Base-by-base conservation (phyloP, 805 yeast genomes). In the Ogataea thermomethanolica region DNA sequence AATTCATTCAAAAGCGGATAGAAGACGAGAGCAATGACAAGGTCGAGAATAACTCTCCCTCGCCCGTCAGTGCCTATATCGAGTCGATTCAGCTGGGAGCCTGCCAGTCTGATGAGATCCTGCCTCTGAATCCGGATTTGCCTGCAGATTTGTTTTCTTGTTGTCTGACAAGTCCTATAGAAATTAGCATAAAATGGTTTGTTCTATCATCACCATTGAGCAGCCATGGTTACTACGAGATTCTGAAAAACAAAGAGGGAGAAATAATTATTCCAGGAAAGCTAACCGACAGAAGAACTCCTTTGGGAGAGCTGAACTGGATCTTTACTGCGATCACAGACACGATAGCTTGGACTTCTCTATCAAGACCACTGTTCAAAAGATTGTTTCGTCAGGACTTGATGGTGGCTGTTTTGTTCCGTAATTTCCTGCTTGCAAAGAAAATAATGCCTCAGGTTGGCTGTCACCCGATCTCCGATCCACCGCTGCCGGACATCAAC, bases 311-410 rank as follows among this genome's bases (percentile, higher is more conserved):
- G 59, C 71, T 93, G 39, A 89, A 88, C 60, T 93, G 98, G 97
- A 91, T 93, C 25, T 93, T 91, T 64, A 93, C 97, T 1, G 97
- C 99, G 2, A 88, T 93, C 28, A 91, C 98, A 3, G 99, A 93
- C 61, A 91, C 98, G 0, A 91, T 93, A 37, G 99, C 99, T 2
- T 93, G 98, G 97, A 87, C 96, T 0, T 78, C 90, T 2, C 65
- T 93, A 26, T 88, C 95, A 3, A 71, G 96, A 45, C 88, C 95
- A 0, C 65, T 93, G 23, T 93, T 93, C 69, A 91, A 90, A 56
- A 75, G 90, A 44, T 68, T 93, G 7, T 93, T 93, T 56, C 76
- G 99, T 58, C 99, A 91, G 61, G 99, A 93, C 60, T 68, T 91
- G 52, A 90, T 93, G 81, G 96, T 93, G 8, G 97, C 98, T 3